Evolutionary conservation across 345 rosid genomes (phyloP), one percentile per base, ranked within the genome.

Genomic region (Litchi chinensis): DNA sequence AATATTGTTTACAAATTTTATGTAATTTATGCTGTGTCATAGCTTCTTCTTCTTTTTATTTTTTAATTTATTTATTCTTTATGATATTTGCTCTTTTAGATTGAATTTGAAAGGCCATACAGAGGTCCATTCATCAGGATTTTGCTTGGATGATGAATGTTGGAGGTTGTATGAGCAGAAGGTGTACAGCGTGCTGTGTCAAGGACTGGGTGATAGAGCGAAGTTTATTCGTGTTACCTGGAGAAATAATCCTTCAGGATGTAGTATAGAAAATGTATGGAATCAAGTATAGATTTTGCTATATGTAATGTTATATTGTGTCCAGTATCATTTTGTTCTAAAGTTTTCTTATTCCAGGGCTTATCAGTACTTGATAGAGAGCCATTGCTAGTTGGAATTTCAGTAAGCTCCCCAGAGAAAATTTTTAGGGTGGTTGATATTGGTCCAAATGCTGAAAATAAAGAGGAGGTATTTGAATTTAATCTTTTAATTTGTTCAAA

Each of bases 391-490:
- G 80, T 93, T 80, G 97, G 97, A 75, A 82, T 95, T 80, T 92
- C 92, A 24, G 48, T 92, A 24, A 93, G 92, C 89, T 88, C 97
- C 72, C 65, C 82, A 40, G 98, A 89, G 74, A 90, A 89, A 77
- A 91, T 90, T 80, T 92, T 85, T 86, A 88, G 96, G 79, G 77
- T 86, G 60, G 94, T 95, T 26, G 97, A 95, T 87, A 89, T 95
- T 77, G 97, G 99, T 74, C 95, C 98, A 37, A 85, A 88, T 84
- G 96, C 99, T 78, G 99, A 92, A 87, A 92, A 91, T 76, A 93
- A 92, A 83, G 90, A 87, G 69, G 96, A 92, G 98, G 99, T 93
- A 82, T 22, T 74, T 57, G 39, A 48, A 22, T 81, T 75, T 46
- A 44, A 4, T 50, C 46, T 46, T 72, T 67, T n/a, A 68, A 5